Conservation (phyloP, 2,329 filamentous ascomycete species). For the Neopestalotiopsis sp. region DNA sequence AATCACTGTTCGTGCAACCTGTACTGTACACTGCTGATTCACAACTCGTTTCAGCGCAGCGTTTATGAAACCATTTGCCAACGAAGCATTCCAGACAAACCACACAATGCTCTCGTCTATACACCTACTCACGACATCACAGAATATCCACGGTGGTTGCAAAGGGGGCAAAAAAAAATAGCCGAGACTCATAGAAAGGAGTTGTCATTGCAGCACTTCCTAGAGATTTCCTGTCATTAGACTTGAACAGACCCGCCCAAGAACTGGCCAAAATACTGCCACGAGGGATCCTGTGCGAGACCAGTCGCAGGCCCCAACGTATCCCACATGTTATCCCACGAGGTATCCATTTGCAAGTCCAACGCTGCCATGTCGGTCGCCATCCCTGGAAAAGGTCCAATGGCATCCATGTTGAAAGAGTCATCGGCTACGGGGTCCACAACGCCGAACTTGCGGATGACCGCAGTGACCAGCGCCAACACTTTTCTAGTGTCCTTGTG, state of each 20-base stretch:
- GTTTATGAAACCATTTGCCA: too few relatives aligned
- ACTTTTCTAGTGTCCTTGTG: conserved; percentile 10
- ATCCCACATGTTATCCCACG: conserved; percentile 1
- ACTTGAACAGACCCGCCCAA: background rate
- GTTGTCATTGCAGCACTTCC: too few relatives aligned
- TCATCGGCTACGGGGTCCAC: background rate
- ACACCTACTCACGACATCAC: too few relatives aligned
- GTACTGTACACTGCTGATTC: too few relatives aligned
- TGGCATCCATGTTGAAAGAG: background rate
- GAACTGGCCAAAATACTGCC: conserved; percentile 14
- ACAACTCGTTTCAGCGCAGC: too few relatives aligned
- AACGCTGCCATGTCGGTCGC: background rate
- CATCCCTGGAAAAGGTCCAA: background rate
- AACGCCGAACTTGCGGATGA: background rate
- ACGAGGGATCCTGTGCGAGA: conserved; percentile 10
- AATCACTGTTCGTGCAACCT: too few relatives aligned
- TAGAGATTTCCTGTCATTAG: too few relatives aligned
- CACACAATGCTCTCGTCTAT: too few relatives aligned
- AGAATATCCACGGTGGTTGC: too few relatives aligned
- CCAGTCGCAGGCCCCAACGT: conserved; percentile 1
- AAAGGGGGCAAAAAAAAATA: too few relatives aligned
- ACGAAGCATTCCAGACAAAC: too few relatives aligned
- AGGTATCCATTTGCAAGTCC: background rate
- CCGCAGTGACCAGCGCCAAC: background rate
- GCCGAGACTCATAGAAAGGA: too few relatives aligned